Conservation (phyloP, 1,284 basidiomycete genomes). For the Cryptococcus sp. region DNA sequence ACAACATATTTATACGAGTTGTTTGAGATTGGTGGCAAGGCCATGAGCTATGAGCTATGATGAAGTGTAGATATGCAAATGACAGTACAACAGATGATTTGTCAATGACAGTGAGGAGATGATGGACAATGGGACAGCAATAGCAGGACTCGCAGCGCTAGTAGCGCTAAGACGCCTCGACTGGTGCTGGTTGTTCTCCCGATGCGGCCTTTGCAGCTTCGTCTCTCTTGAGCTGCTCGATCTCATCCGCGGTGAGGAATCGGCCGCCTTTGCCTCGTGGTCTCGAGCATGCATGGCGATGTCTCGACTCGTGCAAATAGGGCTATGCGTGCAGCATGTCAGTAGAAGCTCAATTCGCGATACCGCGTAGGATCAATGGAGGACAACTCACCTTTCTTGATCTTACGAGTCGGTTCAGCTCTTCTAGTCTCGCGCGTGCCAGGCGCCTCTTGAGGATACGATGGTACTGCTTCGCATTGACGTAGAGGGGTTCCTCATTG, state of each 20-base stretch:
- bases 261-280: conserved; percentile 94
- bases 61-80: too few species aligned
- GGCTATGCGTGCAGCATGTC: conserved; percentile 61
- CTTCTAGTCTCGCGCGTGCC: conserved; percentile 83
- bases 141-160: too few species aligned
- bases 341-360: conserved; percentile 1
- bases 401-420: conserved; percentile 84
- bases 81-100: too few species aligned
- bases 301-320: conserved; percentile 94
- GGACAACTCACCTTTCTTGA: conserved; percentile 74
- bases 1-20: too few species aligned
- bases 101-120: too few species aligned
- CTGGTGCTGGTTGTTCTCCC: too few species aligned
- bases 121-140: too few species aligned
- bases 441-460: conserved; percentile 90
- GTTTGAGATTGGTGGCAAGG: too few species aligned
- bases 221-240: conserved; percentile 56
- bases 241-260: conserved; percentile 93
- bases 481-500: conserved; percentile 93
- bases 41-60: too few species aligned
- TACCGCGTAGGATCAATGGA: background rate
- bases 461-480: conserved; percentile 97
- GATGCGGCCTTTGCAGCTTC: conserved; percentile 34
- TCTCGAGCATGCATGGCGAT: conserved; percentile 96
- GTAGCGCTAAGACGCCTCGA: too few species aligned